Percentiles rank a stretch among this genome's conserved stretches.
phyloP scores from a whole-genome alignment of 108 stramenopile genomes.

The Skeletonema menzelii region DNA sequence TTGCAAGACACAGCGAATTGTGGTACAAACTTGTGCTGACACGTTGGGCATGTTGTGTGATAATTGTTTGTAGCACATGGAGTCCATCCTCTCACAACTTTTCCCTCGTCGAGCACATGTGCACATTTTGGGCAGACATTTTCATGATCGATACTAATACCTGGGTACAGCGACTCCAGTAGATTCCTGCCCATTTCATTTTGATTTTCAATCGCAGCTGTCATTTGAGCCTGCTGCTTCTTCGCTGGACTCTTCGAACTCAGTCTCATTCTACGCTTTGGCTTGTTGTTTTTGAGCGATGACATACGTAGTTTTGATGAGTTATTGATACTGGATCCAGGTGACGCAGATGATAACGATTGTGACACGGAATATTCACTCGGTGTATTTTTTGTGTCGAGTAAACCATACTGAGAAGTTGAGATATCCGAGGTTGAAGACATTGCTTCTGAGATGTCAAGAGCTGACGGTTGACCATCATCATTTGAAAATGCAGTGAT shows the following conservation, averaged over 20 bases:
- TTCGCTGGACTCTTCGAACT: slow-evolving; percentile 5
- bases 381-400: background rate
- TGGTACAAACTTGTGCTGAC: slow-evolving; percentile 75
- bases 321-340: slow-evolving; percentile 1
- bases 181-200: slow-evolving; percentile 68
- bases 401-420: slow-evolving; percentile 16
- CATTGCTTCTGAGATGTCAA: background rate
- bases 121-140: slow-evolving; percentile 76
- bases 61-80: slow-evolving; percentile 63
- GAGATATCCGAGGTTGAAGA: slow-evolving; percentile 14
- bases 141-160: slow-evolving; percentile 61
- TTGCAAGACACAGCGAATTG: slow-evolving; percentile 63
- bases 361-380: background rate
- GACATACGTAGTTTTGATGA: background rate
- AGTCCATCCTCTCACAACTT: slow-evolving; percentile 69
- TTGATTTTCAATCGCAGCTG: slow-evolving; percentile 56
- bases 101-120: slow-evolving; percentile 44
- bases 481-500: slow-evolving; percentile 66
- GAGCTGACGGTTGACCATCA: slow-evolving; percentile 11
- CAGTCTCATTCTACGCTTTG: background rate
- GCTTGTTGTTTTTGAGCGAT: slow-evolving; percentile 4
- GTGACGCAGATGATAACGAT: background rate
- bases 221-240: slow-evolving; percentile 12
- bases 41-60: slow-evolving; percentile 63
- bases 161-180: slow-evolving; percentile 68